Base-by-base conservation (phyloP, 345 rosid genomes). In the Euphorbia tirucalli region DNA sequence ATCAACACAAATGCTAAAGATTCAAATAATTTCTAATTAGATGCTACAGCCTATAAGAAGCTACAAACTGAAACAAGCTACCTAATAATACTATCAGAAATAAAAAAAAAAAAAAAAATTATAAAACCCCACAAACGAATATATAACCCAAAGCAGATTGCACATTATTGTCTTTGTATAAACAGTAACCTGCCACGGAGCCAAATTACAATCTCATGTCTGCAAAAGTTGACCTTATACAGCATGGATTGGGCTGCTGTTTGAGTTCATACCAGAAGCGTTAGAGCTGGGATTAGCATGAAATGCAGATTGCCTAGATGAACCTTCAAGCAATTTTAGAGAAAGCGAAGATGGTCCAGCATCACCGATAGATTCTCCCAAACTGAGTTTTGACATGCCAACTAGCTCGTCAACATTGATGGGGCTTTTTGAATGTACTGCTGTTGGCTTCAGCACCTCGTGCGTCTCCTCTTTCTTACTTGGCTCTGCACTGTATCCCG, bases 21-120 rank as follows among this genome's bases (percentile, higher is more conserved):
- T 85, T 80, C 75, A 76, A 82, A 74, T 74, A 76, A 82, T 80
- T 76, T 71, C 78, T 60, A 62, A 77, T 66, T 50, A 79, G 72
- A 49, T 75, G 73, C 79, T 74, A 74, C 71, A 68, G 30, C 81
- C 82, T 79, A 72, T 31, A 44, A n/a, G 15, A 44, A 22, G 32
- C 83, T 79, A 80, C 21, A 1, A 66, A 27, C 80, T 65, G 31
- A 73, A 54, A 65, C 32, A 73, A n/a, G 16, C 59, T 73, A 60
- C 19, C 59, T 73, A 60, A 27, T 9, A 58, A 30, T 67, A 25
- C 32, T 22, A 27, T 71, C 55, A 65, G 56, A 58, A 28, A 1
- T 56, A 41, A 48, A 66, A 31, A 55, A 60, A 46, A 69, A 41
- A 69, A 65, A 58, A 41, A 64, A 82, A 71, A 77, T 80, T 82